These are phyloP conservation scores for Arabidopsis hybrid DNA, from an alignment of 441 rosid species.

Conservation along the genomic window DNA sequence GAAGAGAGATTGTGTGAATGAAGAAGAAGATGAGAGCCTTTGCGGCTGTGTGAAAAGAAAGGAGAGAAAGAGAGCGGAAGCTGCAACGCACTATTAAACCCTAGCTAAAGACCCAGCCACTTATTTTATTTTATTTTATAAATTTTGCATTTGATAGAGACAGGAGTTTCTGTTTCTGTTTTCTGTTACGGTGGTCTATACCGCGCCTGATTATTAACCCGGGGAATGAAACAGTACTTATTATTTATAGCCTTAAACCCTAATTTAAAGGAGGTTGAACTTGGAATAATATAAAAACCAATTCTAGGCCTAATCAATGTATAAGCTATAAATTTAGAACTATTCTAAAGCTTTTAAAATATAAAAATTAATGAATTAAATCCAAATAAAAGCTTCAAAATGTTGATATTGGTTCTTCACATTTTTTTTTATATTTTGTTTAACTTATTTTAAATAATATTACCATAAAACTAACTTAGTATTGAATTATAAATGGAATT, in stretches of 20 bases:
- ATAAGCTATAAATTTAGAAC: too few species aligned
- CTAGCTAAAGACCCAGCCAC: conserved; percentile 46
- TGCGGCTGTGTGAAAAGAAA: conserved; percentile 46
- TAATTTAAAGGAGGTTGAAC: background rate
- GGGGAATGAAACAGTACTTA: background rate
- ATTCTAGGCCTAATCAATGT: too few species aligned
- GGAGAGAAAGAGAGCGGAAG: conserved; percentile 13
- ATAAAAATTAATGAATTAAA: too few species aligned
- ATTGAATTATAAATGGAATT: too few species aligned
- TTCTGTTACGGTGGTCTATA: conserved; percentile 29
- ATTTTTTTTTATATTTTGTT: too few species aligned
- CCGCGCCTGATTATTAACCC: conserved; percentile 28
- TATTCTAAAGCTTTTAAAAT: too few species aligned
- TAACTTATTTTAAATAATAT: too few species aligned
- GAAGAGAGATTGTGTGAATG: conserved; percentile 1
- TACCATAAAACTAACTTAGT: too few species aligned
- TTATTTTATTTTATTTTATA: conserved; percentile 9
- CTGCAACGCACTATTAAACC: conserved; percentile 56
- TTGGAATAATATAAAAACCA: too few species aligned
- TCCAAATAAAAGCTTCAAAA: too few species aligned
- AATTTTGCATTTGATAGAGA: background rate
- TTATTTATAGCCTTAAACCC: background rate
- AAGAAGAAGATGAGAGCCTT: conserved; percentile 29
- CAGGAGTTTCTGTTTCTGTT: background rate
- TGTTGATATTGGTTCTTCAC: too few species aligned